These are phyloP conservation scores for Colletotrichum shisoi DNA, from an alignment of 2,329 filamentous ascomycete genomes.

Conservation along the genomic window DNA sequence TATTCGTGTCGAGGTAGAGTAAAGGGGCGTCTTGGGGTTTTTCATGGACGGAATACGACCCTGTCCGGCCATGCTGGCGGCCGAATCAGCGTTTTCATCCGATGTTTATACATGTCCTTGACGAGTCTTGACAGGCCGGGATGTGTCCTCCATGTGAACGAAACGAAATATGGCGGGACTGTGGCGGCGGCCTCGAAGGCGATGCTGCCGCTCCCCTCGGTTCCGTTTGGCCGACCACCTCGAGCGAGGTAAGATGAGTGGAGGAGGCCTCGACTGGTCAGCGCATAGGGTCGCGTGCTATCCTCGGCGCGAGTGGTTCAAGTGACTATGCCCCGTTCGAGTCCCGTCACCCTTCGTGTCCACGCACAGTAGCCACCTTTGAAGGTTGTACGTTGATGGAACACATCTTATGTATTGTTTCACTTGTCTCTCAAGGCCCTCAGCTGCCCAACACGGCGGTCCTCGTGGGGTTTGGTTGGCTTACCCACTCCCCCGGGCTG, in stretches of 20 bases:
- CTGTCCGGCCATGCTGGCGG: conserved; percentile 2
- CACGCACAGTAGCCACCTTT: neutral
- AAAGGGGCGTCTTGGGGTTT: neutral
- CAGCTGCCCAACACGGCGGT: conserved; percentile 17
- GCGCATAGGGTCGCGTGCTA: conserved; percentile 18
- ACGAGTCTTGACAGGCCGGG: conserved; percentile 10
- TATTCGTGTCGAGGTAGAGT: conserved; percentile 3
- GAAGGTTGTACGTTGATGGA: neutral
- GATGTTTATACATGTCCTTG: neutral
- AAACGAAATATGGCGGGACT: neutral
- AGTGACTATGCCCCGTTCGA: conserved; percentile 3
- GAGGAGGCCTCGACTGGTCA: neutral
- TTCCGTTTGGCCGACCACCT: neutral
- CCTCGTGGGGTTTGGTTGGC: conserved; percentile 1
- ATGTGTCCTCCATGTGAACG: conserved; percentile 5
- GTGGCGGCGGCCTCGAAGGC: conserved; percentile 4
- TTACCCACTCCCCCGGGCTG: conserved; percentile 1
- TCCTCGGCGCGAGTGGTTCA: neutral
- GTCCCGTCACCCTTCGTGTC: conserved; percentile 3
- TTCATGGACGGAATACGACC: neutral
- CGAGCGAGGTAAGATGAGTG: neutral
- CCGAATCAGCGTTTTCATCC: conserved; percentile 26
- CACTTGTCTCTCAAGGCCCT: neutral
- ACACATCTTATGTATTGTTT: neutral
- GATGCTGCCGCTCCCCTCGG: neutral